A percentile compares a stretch with the other conserved stretches of the same genome.
Evolutionary conservation across 2,329 filamentous ascomycete genomes (phyloP).

Genomic region (Aspergillus niger): DNA sequence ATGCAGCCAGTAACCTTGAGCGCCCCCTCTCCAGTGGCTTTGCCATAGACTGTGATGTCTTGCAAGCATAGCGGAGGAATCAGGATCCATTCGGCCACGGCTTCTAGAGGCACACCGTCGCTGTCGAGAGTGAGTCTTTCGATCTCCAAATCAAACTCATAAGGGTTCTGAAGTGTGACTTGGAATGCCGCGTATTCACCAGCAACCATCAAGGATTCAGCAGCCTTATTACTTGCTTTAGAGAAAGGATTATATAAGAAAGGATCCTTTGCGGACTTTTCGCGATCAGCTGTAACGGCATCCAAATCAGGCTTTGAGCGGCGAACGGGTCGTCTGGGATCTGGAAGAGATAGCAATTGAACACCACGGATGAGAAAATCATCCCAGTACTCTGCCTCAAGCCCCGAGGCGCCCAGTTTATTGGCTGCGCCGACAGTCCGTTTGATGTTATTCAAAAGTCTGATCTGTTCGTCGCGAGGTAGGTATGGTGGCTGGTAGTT

Average conservation of each 20-base stretch:
- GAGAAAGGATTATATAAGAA: conserved; percentile 96
- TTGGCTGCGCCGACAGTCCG: conserved; percentile 78
- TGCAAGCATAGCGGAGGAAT: conserved; percentile 84
- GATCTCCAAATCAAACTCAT: conserved; percentile 87
- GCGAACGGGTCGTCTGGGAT: conserved; percentile 64
- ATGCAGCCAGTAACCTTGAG: conserved; percentile 76
- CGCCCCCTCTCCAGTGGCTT: conserved; percentile 66
- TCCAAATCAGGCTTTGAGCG: conserved; percentile 60
- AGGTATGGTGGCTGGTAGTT: conserved; percentile 72
- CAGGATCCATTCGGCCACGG: conserved; percentile 63
- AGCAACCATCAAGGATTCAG: conserved; percentile 72
- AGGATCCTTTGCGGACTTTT: conserved; percentile 63
- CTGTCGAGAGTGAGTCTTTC: conserved; percentile 76
- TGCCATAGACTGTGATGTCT: conserved; percentile 70
- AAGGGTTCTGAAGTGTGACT: conserved; percentile 88
- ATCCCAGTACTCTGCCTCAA: conserved; percentile 92
- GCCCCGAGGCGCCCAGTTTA: conserved; percentile 68
- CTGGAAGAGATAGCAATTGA: conserved; percentile 65
- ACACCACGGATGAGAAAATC: conserved; percentile 85
- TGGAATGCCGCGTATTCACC: conserved; percentile 76
- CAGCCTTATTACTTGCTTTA: conserved; percentile 60
- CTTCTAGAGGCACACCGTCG: conserved; percentile 71
- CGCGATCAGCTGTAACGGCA: conserved; percentile 41
- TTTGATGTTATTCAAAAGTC: conserved; percentile 80
- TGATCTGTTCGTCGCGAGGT: conserved; percentile 77